A percentile compares a stretch with the other conserved stretches of the same genome.
phyloP scores from a whole-genome alignment of 2,329 filamentous ascomycete genomes.

The Orbilia blumenaviensis region DNA sequence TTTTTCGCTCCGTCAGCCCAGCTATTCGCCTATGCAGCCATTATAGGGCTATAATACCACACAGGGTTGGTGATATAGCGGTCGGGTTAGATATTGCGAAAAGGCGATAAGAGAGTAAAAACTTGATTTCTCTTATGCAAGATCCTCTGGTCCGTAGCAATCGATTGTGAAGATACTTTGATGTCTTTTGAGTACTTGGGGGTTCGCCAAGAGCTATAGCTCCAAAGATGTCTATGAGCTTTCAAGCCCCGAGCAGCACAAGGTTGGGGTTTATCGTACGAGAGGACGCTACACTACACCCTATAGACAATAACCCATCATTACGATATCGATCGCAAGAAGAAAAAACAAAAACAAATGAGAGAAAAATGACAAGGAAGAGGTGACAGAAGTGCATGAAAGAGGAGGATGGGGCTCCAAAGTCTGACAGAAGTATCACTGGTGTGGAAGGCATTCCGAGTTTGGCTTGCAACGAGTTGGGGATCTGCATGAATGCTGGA shows the following conservation, averaged over 20 bases:
- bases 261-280: slow-evolving; percentile 46
- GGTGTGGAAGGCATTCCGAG: slow-evolving; percentile 28
- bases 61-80: slow-evolving; percentile 13
- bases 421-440: background rate
- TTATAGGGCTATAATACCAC: background rate
- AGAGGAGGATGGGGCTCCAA: no score
- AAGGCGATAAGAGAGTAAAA: background rate
- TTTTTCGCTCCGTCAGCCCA: slow-evolving; percentile 20
- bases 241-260: background rate
- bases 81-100: slow-evolving; percentile 23
- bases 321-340: background rate
- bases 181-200: background rate
- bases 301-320: background rate
- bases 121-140: slow-evolving; percentile 23
- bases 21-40: background rate
- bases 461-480: slow-evolving; percentile 22
- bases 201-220: slow-evolving; percentile 22
- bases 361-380: background rate
- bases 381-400: background rate
- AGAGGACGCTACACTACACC: slow-evolving; percentile 5
- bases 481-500: slow-evolving; percentile 43
- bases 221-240: background rate
- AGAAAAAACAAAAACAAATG: slow-evolving; percentile 2
- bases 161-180: background rate
- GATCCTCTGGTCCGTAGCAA: background rate